Evolutionary conservation across 2,329 filamentous ascomycete species (phyloP).

Genomic region (Talaromyces pinophilus): DNA sequence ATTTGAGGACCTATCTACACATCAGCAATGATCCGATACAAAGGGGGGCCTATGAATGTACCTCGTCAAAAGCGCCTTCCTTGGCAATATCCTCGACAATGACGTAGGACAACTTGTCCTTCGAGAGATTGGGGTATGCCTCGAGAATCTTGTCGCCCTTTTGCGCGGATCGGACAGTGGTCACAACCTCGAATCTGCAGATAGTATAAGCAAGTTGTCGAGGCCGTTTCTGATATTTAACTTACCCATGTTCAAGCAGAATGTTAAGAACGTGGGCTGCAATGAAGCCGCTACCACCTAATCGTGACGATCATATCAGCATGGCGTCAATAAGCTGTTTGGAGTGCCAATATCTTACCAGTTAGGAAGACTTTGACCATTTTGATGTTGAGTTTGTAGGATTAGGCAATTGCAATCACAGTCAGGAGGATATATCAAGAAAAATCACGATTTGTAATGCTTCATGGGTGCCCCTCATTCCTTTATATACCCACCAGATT

Average conservation of each 20-base stretch:
- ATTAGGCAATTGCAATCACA: background rate
- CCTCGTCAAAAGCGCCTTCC: slow-evolving; percentile 68
- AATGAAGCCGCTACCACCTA: slow-evolving; percentile 65
- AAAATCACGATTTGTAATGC: background rate
- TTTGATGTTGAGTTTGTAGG: slow-evolving; percentile 18
- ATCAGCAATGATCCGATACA: slow-evolving; percentile 18
- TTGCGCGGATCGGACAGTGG: slow-evolving; percentile 62
- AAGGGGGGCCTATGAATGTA: slow-evolving; percentile 20
- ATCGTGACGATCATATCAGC: slow-evolving; percentile 7
- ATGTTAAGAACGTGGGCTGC: slow-evolving; percentile 65
- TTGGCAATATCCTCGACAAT: slow-evolving; percentile 73
- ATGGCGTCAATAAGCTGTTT: background rate
- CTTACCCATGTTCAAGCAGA: slow-evolving; percentile 55
- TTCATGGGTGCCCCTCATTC: background rate
- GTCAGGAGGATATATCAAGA: background rate
- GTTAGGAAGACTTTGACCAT: slow-evolving; percentile 46
- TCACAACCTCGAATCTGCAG: slow-evolving; percentile 60
- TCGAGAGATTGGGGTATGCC: slow-evolving; percentile 53
- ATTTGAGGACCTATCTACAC: slow-evolving; percentile 52
- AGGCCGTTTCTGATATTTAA: background rate
- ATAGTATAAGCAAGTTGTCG: background rate
- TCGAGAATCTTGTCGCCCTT: slow-evolving; percentile 63
- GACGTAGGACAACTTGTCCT: slow-evolving; percentile 62
- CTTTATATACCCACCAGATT: background rate
- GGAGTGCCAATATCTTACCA: slow-evolving; percentile 29